Base-by-base conservation (phyloP, 106 monocot genomes). In the Acorus gramineus region DNA sequence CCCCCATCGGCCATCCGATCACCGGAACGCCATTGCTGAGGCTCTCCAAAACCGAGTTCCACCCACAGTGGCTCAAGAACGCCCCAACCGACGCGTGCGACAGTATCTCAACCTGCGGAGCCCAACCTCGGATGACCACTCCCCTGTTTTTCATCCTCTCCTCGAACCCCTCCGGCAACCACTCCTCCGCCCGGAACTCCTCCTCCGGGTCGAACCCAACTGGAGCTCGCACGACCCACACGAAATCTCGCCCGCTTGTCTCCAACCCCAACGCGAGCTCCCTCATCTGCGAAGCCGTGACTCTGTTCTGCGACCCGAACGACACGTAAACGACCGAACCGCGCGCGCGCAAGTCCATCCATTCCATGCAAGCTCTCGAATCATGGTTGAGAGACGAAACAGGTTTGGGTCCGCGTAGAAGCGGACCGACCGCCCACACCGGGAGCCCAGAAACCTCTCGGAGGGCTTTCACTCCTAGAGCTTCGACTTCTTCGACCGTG, bases 181-280 rank as follows among this genome's bases (percentile, higher is more conserved):
- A 79, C 61, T 79, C 79, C 5, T 44, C 46, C 28, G 28, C 28
- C 9, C 11, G 64, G 52, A 60, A 68, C 47, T 70, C 68, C 4
- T 7, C 46, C 7, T 55, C 71, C 12, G 49, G 7, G 44, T 79
- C 71, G 50, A 66, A 64, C 10, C 62, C 83, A 4, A 50, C 8
- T 1, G 83, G 79, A 1, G 83, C 72, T 42, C 75, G 57, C 4
- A 74, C 71, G 28, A 61, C 82, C 82, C 82, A 82, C 10, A 82
- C 43, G 68, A 83, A 83, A 8, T 75, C 65, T 44, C 1, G 10
- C 7, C 67, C 46, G 69, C 78, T 79, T 4, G 68, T 60, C 45
- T 76, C 78, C 12, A 83, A 48, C 47, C 76, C 79, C 57, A 42
- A 51, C 3, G 83, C 83, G 51, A 83, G 72, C 53, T 66, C 64